Percentiles rank a stretch among this genome's conserved stretches.
These are phyloP conservation scores for Rosa multiflora DNA, from an alignment of 306 rosid genomes.

Conservation along the genomic window DNA sequence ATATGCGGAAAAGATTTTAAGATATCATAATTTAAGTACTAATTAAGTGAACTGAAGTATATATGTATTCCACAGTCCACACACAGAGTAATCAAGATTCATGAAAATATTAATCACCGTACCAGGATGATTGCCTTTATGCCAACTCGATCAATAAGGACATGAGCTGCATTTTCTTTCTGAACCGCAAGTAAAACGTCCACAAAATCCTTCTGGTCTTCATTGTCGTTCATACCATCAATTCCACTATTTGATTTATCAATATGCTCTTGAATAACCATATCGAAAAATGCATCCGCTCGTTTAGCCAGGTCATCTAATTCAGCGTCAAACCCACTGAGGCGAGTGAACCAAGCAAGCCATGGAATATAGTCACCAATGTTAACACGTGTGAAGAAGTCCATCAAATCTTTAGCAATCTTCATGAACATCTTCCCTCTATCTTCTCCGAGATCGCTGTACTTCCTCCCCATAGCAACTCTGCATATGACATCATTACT, in stretches of 20 bases:
- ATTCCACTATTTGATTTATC: neutral
- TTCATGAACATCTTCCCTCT: neutral
- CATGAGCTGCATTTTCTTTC: neutral
- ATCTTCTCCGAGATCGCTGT: neutral
- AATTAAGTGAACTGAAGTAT: neutral
- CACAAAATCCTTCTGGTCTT: neutral
- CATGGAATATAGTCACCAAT: constrained; percentile 4
- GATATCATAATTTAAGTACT: neutral
- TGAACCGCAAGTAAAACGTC: neutral
- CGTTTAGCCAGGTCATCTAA: neutral
- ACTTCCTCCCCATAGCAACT: neutral
- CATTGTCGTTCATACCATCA: neutral
- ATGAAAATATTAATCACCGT: neutral
- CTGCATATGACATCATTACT: neutral
- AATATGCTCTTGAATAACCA: neutral
- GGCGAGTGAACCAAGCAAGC: neutral
- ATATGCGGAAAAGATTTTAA: too few species aligned
- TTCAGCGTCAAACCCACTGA: neutral
- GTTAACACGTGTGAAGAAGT: neutral
- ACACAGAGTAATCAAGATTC: neutral
- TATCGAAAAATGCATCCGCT: neutral
- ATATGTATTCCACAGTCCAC: neutral
- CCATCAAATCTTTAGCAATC: neutral
- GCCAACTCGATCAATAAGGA: neutral
- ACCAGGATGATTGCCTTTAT: neutral